These are phyloP conservation scores for Biscogniauxia sp. DNA, from an alignment of 2,329 filamentous ascomycete species.

Conservation along the genomic window DNA sequence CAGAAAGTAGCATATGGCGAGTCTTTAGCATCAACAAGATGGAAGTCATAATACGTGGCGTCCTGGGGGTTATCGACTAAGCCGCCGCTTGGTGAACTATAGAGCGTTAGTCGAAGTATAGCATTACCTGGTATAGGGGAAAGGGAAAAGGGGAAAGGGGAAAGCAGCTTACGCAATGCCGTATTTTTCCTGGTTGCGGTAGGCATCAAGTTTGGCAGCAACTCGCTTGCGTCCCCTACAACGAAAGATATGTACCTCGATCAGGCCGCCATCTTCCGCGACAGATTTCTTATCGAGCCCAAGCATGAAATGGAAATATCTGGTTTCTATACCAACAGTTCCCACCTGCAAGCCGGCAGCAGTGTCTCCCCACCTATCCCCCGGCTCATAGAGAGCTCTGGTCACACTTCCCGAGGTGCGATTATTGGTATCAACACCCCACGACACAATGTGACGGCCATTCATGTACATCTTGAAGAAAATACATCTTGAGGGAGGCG, in stretches of 20 bases:
- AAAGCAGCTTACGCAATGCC: conserved; percentile 49
- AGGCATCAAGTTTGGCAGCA: conserved; percentile 41
- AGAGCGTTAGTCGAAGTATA: conserved; percentile 11
- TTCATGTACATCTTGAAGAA: conserved; percentile 58
- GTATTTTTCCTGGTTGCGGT: conserved; percentile 47
- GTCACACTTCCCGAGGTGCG: conserved; percentile 40
- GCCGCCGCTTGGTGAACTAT: conserved; percentile 51
- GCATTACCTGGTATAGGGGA: not conserved
- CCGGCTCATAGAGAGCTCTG: conserved; percentile 49
- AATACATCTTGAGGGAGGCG: conserved; percentile 38
- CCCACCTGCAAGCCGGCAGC: conserved; percentile 34
- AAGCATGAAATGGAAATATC: conserved; percentile 50
- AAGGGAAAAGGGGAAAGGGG: too few species aligned
- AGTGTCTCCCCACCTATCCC: conserved; percentile 39
- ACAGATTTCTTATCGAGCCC: conserved; percentile 36
- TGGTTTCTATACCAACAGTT: conserved; percentile 43
- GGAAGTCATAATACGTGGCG: conserved; percentile 51
- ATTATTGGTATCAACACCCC: conserved; percentile 45
- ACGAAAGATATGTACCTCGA: conserved; percentile 53
- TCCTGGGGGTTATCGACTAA: conserved; percentile 51
- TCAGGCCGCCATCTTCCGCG: conserved; percentile 53
- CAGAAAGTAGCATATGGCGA: conserved; percentile 52
- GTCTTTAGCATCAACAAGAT: conserved; percentile 49
- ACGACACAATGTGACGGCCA: conserved; percentile 49
- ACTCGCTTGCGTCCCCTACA: conserved; percentile 46